Evolutionary conservation across 345 rosid genomes (phyloP).

Genomic region (Melaleuca quinquenervia): DNA sequence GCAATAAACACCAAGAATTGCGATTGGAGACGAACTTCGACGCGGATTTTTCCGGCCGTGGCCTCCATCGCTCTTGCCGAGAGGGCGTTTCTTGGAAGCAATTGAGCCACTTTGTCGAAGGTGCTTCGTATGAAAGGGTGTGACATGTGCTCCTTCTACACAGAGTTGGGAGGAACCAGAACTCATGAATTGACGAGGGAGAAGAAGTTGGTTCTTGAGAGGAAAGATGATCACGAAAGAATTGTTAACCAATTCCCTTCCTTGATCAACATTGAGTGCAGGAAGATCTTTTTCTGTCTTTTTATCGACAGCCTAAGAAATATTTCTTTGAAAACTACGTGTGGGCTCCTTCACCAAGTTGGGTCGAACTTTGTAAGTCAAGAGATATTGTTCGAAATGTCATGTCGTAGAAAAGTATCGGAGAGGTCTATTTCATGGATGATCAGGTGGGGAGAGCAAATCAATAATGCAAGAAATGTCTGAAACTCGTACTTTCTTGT

Average conservation of each 20-base stretch:
- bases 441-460: neutral
- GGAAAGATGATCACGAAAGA: neutral
- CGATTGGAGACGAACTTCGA: neutral
- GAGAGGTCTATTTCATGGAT: neutral
- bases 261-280: neutral
- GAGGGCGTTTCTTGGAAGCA: neutral
- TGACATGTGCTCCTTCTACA: neutral
- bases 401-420: neutral
- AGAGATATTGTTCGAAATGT: accelerated
- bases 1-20: neutral
- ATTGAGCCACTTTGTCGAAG: neutral
- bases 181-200: neutral
- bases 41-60: neutral
- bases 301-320: neutral
- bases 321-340: neutral
- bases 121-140: neutral
- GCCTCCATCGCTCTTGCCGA: neutral
- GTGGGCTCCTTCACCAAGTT: neutral
- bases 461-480: neutral
- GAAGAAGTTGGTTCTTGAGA: neutral
- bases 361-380: neutral
- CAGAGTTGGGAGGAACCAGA: neutral
- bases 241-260: neutral
- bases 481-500: neutral
- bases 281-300: neutral